phyloP scores from a whole-genome alignment of 192 early-diverging fungal species.

The Entomortierella beljakovae region DNA sequence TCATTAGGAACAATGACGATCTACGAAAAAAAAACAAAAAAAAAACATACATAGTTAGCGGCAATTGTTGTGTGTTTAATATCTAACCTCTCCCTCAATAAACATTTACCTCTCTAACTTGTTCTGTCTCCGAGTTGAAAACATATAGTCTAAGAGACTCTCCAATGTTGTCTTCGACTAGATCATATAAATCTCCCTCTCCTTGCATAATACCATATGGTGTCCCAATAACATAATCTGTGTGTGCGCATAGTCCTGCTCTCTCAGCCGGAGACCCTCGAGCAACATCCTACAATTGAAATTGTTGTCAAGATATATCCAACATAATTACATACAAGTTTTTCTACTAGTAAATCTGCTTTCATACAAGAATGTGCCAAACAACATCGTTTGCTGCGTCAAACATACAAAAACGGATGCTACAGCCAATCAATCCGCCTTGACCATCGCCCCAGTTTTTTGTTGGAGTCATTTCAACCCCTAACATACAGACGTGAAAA shows the following conservation, averaged over 20 bases:
- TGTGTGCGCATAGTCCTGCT: constrained; percentile 73
- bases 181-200: constrained; percentile 72
- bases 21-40: constrained; percentile 26
- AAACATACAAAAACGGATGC: constrained; percentile 77
- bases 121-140: constrained; percentile 74
- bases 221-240: constrained; percentile 82
- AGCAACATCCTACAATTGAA: constrained; percentile 69
- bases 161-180: constrained; percentile 71
- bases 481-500: too few relatives aligned
- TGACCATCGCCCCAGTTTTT: constrained; percentile 53
- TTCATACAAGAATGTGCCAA: constrained; percentile 62
- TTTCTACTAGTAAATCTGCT: not conserved
- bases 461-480: constrained; percentile 54
- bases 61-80: too few relatives aligned
- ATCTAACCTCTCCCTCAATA: too few relatives aligned
- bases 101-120: constrained; percentile 65
- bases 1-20: constrained; percentile 74
- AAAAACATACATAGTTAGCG: not conserved
- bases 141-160: constrained; percentile 73
- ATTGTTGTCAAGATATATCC: too few relatives aligned
- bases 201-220: constrained; percentile 67
- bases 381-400: constrained; percentile 62
- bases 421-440: constrained; percentile 66
- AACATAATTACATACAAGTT: not conserved
- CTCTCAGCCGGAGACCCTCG: constrained; percentile 76